Conservation (phyloP, 768 basidiomycete species). For the Scleroderma citrinum region DNA sequence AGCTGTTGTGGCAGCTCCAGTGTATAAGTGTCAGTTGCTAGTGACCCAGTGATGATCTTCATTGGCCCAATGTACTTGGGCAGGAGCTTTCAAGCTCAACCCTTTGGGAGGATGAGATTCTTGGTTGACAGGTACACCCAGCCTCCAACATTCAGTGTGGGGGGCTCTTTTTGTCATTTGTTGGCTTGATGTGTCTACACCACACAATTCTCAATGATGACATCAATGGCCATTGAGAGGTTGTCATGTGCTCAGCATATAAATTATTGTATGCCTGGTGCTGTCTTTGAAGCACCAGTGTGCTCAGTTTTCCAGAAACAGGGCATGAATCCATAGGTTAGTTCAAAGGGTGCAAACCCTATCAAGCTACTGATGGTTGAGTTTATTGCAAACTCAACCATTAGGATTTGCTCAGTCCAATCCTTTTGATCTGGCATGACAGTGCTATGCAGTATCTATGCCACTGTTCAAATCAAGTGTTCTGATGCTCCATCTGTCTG, state of each 20-base stretch:
- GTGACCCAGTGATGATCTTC: not conserved
- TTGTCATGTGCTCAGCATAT: conserved; percentile 17
- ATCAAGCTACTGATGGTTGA: conserved; percentile 7
- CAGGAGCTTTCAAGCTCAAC: no score
- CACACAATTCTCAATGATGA: conserved; percentile 11
- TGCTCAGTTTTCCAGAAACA: not conserved
- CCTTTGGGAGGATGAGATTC: conserved; percentile 12
- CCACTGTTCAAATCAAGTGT: conserved; percentile 22
- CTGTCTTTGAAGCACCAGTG: conserved; percentile 13
- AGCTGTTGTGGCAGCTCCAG: no score
- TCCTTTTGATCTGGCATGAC: conserved; percentile 24
- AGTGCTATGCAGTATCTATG: conserved; percentile 25
- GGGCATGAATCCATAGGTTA: conserved; percentile 18
- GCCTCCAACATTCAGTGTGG: conserved; percentile 9
- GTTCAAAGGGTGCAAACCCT: conserved; percentile 15
- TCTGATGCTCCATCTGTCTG: conserved; percentile 34
- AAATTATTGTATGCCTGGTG: conserved; percentile 21
- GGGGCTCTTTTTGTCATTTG: not conserved
- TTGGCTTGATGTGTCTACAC: conserved; percentile 8
- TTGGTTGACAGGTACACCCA: conserved; percentile 33
- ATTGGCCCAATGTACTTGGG: not conserved
- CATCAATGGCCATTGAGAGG: conserved; percentile 4
- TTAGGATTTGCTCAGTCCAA: conserved; percentile 9
- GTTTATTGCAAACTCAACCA: conserved; percentile 19
- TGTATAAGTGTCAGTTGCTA: no score